These are phyloP conservation scores for Carnegiea gigantea DNA, from an alignment of 179 eudicot genomes.

Conservation along the genomic window DNA sequence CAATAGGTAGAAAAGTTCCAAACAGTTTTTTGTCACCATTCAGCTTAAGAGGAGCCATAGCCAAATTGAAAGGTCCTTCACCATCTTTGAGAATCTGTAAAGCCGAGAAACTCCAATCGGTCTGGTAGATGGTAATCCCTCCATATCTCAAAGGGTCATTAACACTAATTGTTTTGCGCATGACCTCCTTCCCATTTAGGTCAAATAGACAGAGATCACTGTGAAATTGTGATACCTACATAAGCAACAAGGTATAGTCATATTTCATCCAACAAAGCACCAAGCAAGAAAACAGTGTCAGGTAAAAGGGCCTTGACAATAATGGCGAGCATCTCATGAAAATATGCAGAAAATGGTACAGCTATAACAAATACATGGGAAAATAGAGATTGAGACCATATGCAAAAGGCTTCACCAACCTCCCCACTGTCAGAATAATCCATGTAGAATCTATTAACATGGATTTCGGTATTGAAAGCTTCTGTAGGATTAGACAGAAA, in stretches of 20 bases:
- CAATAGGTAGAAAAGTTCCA: constrained; percentile 86
- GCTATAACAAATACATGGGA: background rate
- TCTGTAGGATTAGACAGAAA: constrained; percentile 78
- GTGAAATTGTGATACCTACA: constrained; percentile 82
- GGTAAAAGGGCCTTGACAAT: background rate
- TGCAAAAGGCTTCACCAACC: constrained; percentile 46
- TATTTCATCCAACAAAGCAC: constrained; percentile 8
- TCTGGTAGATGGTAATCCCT: constrained; percentile 92
- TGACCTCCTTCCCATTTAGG: constrained; percentile 85
- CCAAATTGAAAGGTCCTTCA: constrained; percentile 97
- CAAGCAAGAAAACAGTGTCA: constrained; percentile 1
- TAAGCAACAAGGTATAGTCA: constrained; percentile 15
- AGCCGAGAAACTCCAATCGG: constrained; percentile 95
- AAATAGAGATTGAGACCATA: constrained; percentile 5
- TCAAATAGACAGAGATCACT: constrained; percentile 78
- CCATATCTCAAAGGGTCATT: constrained; percentile 93
- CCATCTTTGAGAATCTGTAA: constrained; percentile 77
- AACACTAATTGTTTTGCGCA: constrained; percentile 91
- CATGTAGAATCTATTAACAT: constrained; percentile 85
- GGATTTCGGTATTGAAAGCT: constrained; percentile 85
- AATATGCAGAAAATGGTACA: background rate
- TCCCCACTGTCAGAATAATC: constrained; percentile 94
- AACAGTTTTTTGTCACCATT: constrained; percentile 91
- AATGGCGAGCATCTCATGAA: background rate
- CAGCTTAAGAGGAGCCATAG: constrained; percentile 78